Evolutionary conservation across 129 eudicot genomes (phyloP).

Genomic region (Flaveria robusta): DNA sequence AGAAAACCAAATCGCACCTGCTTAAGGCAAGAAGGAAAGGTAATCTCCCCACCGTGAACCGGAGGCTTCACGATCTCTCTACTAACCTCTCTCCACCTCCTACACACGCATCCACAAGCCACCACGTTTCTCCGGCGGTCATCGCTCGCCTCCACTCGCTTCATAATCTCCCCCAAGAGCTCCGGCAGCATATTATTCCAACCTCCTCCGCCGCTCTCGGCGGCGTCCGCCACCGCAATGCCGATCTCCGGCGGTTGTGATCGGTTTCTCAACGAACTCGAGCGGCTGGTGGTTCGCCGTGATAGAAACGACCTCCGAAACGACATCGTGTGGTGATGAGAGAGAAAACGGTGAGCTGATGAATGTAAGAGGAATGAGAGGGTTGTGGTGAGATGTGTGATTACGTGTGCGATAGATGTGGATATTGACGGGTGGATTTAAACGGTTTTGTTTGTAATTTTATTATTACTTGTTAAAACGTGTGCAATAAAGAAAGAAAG

Average conservation of each 20-base stretch:
- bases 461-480: neutral
- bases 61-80: constrained; percentile 52
- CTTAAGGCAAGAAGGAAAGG: constrained; percentile 82
- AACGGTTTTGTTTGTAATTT: neutral
- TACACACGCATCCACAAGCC: constrained; percentile 78
- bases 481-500: neutral
- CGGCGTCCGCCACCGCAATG: constrained; percentile 21
- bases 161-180: constrained; percentile 67
- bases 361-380: neutral
- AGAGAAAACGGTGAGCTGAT: neutral
- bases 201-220: constrained; percentile 24
- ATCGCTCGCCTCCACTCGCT: constrained; percentile 61
- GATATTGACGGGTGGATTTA: constrained; percentile 20
- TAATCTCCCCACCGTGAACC: constrained; percentile 50
- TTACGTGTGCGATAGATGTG: constrained; percentile 24
- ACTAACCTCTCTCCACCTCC: constrained; percentile 65
- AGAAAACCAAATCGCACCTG: constrained; percentile 45
- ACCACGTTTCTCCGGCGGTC: constrained; percentile 68
- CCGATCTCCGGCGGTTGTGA: constrained; percentile 1
- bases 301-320: constrained; percentile 48
- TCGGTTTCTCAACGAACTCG: constrained; percentile 39
- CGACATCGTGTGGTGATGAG: constrained; percentile 36
- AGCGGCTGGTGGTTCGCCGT: constrained; percentile 45
- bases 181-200: constrained; percentile 82
- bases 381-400: constrained; percentile 4